Conservation (phyloP, 2,329 filamentous ascomycete genomes). For the Paraconiothyrium sp. region DNA sequence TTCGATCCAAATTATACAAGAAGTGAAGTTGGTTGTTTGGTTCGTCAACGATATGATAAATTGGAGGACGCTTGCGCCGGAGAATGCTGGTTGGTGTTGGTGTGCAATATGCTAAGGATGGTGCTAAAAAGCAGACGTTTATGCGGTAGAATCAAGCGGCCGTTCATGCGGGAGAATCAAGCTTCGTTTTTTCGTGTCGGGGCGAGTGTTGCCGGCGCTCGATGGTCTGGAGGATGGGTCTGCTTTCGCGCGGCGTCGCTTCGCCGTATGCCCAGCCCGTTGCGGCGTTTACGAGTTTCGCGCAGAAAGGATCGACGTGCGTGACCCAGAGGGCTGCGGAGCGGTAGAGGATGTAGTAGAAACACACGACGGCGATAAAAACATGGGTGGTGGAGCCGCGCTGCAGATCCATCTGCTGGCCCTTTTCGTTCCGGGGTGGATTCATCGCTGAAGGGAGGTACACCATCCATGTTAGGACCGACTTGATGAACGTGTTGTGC, state of each 20-base stretch:
- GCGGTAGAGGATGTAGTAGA: slow-evolving; percentile 49
- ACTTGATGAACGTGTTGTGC: slow-evolving; percentile 69
- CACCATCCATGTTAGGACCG: slow-evolving; percentile 68
- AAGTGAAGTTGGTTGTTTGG: neutral
- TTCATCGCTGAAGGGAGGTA: slow-evolving; percentile 55
- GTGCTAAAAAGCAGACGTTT: neutral
- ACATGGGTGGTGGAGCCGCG: slow-evolving; percentile 44
- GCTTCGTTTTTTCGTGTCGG: neutral
- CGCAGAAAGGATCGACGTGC: slow-evolving; percentile 48
- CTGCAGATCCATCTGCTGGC: slow-evolving; percentile 46
- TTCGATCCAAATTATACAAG: slow-evolving; percentile 5
- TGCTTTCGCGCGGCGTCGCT: slow-evolving; percentile 24
- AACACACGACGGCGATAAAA: slow-evolving; percentile 44
- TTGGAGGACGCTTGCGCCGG: neutral
- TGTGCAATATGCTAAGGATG: neutral
- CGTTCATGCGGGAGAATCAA: slow-evolving; percentile 8
- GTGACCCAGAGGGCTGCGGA: slow-evolving; percentile 44
- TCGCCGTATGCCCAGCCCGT: slow-evolving; percentile 47
- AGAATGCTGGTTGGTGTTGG: neutral
- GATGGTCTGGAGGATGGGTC: slow-evolving; percentile 31
- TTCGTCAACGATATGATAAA: too few species aligned
- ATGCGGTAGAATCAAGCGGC: slow-evolving; percentile 3
- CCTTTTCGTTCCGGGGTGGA: slow-evolving; percentile 47
- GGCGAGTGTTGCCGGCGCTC: neutral
- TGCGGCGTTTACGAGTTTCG: slow-evolving; percentile 40